Evolutionary conservation across 2,329 filamentous ascomycete genomes (phyloP).

Genomic region (Shiraia bambusicola): DNA sequence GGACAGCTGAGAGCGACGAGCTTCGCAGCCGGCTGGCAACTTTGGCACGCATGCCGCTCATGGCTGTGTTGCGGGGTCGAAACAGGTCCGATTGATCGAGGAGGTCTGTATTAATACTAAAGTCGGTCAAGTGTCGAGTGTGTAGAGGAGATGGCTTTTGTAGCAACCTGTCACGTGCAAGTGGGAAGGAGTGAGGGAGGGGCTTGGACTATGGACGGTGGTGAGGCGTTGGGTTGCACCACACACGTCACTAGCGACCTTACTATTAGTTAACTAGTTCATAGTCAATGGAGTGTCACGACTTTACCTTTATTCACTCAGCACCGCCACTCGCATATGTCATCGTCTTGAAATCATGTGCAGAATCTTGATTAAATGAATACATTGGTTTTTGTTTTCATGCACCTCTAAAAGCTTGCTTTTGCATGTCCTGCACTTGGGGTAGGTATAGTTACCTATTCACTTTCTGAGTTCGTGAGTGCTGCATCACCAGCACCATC

Average conservation of each 20-base stretch:
- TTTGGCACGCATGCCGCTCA: conserved; percentile 43
- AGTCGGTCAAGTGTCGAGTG: neutral
- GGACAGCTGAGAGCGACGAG: conserved; percentile 51
- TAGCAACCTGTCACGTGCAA: conserved; percentile 16
- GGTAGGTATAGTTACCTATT: no score
- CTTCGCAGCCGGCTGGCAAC: conserved; percentile 43
- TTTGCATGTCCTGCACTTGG: no score
- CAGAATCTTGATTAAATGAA: no score
- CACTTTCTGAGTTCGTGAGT: conserved; percentile 2
- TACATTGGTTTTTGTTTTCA: no score
- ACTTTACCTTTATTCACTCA: no score
- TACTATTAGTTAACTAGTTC: no score
- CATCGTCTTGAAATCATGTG: conserved; percentile 4
- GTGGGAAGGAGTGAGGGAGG: conserved; percentile 1
- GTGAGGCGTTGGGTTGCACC: conserved; percentile 16
- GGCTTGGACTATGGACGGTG: conserved; percentile 6
- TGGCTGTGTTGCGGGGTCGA: conserved; percentile 15
- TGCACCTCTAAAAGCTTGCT: no score
- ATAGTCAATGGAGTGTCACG: no score
- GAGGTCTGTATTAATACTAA: conserved; percentile 1
- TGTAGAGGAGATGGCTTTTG: neutral
- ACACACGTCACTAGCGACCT: conserved; percentile 10
- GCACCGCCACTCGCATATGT: no score
- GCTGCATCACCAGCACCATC: conserved; percentile 2
- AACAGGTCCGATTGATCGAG: neutral